These are phyloP conservation scores for Suillus americanus DNA, from an alignment of 768 basidiomycete species.

Conservation along the genomic window DNA sequence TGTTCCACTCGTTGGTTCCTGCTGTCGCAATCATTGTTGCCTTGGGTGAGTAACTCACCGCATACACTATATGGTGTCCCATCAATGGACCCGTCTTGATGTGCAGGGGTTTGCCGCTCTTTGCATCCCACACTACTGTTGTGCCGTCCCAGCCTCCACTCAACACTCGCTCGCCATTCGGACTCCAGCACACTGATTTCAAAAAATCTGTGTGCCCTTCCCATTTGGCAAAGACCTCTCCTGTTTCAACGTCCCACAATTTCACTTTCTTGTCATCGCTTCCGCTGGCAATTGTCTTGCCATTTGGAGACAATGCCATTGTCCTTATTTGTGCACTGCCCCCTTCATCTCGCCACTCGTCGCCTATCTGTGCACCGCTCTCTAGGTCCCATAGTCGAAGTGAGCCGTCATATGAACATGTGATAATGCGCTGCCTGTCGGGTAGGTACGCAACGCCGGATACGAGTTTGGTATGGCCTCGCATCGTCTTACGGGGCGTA, in stretches of 20 bases:
- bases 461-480: neutral
- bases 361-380: slow-evolving; percentile 25
- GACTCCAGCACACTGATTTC: no score
- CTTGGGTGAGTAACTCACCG: neutral
- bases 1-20: neutral
- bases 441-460: neutral
- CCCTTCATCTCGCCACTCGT: slow-evolving; percentile 8
- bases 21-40: neutral
- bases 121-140: neutral
- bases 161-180: no score
- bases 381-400: slow-evolving; percentile 12
- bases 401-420: slow-evolving; percentile 9
- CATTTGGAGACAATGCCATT: neutral
- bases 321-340: neutral
- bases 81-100: no score
- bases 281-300: no score
- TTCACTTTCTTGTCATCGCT: no score
- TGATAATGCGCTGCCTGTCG: slow-evolving; percentile 1
- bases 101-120: neutral
- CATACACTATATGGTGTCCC: neutral
- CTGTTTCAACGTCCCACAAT: no score
- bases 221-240: no score
- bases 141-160: no score
- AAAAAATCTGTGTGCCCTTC: no score
- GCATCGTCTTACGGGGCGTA: neutral